Conservation (phyloP, 352 stramenopile genomes). For the Globisporangium yorkense region DNA sequence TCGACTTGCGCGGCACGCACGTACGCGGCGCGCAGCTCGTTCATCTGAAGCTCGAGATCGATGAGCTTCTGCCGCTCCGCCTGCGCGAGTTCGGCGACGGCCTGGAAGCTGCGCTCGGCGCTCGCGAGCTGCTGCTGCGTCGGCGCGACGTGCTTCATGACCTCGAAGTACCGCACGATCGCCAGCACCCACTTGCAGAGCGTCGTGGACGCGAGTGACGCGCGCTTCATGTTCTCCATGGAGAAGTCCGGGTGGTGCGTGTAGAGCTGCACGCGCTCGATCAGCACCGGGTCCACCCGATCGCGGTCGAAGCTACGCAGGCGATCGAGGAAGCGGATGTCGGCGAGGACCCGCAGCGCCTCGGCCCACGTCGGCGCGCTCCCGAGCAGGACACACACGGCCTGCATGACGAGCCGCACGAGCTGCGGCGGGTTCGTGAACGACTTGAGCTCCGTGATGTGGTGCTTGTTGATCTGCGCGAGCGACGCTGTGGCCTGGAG, state of each 20-base stretch:
- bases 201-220: constrained; percentile 61
- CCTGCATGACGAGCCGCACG: constrained; percentile 71
- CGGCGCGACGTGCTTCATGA: constrained; percentile 52
- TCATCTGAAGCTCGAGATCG: constrained; percentile 39
- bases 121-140: constrained; percentile 40
- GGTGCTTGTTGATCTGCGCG: constrained; percentile 71
- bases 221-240: constrained; percentile 71
- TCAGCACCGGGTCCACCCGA: constrained; percentile 29
- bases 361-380: constrained; percentile 57
- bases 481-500: constrained; percentile 49
- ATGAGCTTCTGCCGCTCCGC: constrained; percentile 44
- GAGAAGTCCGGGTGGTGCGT: constrained; percentile 69
- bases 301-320: constrained; percentile 59
- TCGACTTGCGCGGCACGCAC: constrained; percentile 26
- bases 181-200: constrained; percentile 70
- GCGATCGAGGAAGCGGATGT: constrained; percentile 64
- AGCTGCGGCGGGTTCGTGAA: constrained; percentile 67
- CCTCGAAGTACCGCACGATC: constrained; percentile 62
- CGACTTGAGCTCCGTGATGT: constrained; percentile 79
- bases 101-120: constrained; percentile 30
- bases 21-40: constrained; percentile 35
- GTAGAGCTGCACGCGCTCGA: constrained; percentile 53
- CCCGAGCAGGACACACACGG: constrained; percentile 61
- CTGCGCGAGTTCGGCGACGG: constrained; percentile 35
- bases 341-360: constrained; percentile 51